Base-by-base conservation (phyloP, 805 yeast species). In the Priceomyces melissophilus region DNA sequence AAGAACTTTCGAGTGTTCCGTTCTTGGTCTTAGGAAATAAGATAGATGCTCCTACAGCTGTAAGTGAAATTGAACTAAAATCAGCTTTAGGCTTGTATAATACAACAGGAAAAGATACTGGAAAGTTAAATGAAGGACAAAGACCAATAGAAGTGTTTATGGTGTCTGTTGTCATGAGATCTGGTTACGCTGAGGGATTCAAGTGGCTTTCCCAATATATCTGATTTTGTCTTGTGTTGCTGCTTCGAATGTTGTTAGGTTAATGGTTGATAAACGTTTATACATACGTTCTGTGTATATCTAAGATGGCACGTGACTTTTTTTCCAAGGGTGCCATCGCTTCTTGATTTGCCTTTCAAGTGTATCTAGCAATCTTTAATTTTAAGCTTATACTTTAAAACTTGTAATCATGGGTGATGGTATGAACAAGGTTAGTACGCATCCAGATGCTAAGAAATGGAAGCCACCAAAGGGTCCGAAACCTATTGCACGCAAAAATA, bases 151-250 rank as follows among this genome's bases (percentile, higher is more conserved):
- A 93, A 72, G 81, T 93, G 35, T 93, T 81, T 68, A 93, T 93
- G 98, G 91, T 96, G 69, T 88, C 96, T 20, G 96, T 93, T 50
- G 96, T 90, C 42, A 86, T 90, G 96, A 87, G 98, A 78, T 90
- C 87, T 67, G 99, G 99, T 57, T 93, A 93, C 67, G 95, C 96
- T 46, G 98, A 93, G 57, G 99, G 96, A 48, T 89, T 93, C 79
- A 86, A 88, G 78, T 93, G 97, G 98, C 80, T 93, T 60, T 88
- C 96, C 47, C 96, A 93, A 72, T 91, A 86, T 69, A 91, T 91
- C 56, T 91, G 77, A 61, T 35, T 16, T 11, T 11, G 11, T 32
- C 14, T 16, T 23, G 37, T 17, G 11, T 23, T 12, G 12, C 17
- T 32, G 14, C 23, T 4, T 12, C 17, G 3, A 12, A 32, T 32